Conservation (phyloP, 345 rosid species). For the Dovyalis caffra region DNA sequence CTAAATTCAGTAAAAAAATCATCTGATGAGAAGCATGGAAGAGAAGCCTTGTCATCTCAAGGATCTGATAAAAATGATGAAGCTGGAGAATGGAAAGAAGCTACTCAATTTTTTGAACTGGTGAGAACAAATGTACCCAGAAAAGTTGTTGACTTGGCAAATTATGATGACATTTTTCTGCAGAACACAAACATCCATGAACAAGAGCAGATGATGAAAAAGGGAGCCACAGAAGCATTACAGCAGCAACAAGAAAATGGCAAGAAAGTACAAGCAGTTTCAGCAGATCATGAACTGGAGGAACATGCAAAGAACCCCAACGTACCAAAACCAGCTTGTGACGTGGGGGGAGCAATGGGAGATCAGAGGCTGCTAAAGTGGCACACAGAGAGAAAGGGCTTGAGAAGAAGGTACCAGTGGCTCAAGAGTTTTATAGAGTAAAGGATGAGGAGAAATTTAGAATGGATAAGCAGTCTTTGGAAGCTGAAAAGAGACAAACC, state of each 20-base stretch:
- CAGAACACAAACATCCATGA: conserved; percentile 32
- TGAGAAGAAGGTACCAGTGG: conserved; percentile 33
- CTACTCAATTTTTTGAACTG: conserved; percentile 63
- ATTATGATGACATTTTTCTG: conserved; percentile 30
- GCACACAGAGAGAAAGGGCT: conserved; percentile 28
- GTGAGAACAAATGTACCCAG: conserved; percentile 51
- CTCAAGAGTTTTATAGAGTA: conserved; percentile 35
- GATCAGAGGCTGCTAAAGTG: conserved; percentile 37
- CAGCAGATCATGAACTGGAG: conserved; percentile 37
- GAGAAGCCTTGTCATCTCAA: conserved; percentile 42
- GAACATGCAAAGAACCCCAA: conserved; percentile 30
- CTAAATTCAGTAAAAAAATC: conserved; percentile 22
- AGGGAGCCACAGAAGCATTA: conserved; percentile 27
- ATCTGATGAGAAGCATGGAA: conserved; percentile 37
- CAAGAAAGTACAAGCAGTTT: conserved; percentile 31
- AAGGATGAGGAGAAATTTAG: conserved; percentile 40
- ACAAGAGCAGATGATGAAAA: conserved; percentile 38
- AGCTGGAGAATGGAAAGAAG: conserved; percentile 76
- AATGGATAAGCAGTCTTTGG: conserved; percentile 27
- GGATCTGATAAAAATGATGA: conserved; percentile 40
- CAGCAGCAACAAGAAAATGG: conserved; percentile 31
- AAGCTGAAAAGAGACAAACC: conserved; percentile 35
- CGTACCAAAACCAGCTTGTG: conserved; percentile 26
- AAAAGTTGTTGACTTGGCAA: conserved; percentile 38
- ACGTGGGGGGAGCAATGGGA: conserved; percentile 20